These are phyloP conservation scores for Telopea speciosissima DNA, from an alignment of 177 flowering plant species.

Conservation along the genomic window DNA sequence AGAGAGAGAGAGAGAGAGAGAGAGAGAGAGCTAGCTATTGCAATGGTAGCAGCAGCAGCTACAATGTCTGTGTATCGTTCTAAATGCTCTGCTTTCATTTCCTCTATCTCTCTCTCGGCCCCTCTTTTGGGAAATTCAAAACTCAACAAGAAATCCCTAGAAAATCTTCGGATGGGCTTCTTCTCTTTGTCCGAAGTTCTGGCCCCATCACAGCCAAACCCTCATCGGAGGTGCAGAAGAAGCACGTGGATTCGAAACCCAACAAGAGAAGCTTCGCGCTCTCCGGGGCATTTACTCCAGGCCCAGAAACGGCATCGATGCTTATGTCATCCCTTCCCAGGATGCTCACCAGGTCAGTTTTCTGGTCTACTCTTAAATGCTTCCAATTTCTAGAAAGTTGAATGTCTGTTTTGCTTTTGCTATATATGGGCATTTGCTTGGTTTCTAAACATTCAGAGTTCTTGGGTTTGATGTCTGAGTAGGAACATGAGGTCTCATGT, in stretches of 20 bases:
- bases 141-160: conserved; percentile 11
- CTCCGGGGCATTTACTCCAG: conserved; percentile 59
- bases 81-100: conserved; percentile 16
- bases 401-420: not conserved
- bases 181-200: conserved; percentile 29
- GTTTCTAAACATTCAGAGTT: too few species aligned
- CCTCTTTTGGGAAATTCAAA: conserved; percentile 27
- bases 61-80: not conserved
- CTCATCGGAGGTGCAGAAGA: conserved; percentile 53
- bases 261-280: conserved; percentile 72
- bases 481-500: too few species aligned
- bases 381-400: too few species aligned
- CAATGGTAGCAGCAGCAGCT: conserved; percentile 5
- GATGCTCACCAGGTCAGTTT: conserved; percentile 87
- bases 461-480: too few species aligned
- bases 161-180: conserved; percentile 11
- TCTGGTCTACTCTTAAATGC: too few species aligned
- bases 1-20: not conserved
- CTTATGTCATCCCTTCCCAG: conserved; percentile 91
- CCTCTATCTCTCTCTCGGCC: conserved; percentile 23
- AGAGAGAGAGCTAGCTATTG: too few species aligned
- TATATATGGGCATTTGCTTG: not conserved
- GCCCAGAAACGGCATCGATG: conserved; percentile 74
- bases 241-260: conserved; percentile 23
- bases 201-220: conserved; percentile 57